Evolutionary conservation across 2,329 filamentous ascomycete species (phyloP), one percentile per base, ranked within the genome.

Genomic region (Penicillium sp.): DNA sequence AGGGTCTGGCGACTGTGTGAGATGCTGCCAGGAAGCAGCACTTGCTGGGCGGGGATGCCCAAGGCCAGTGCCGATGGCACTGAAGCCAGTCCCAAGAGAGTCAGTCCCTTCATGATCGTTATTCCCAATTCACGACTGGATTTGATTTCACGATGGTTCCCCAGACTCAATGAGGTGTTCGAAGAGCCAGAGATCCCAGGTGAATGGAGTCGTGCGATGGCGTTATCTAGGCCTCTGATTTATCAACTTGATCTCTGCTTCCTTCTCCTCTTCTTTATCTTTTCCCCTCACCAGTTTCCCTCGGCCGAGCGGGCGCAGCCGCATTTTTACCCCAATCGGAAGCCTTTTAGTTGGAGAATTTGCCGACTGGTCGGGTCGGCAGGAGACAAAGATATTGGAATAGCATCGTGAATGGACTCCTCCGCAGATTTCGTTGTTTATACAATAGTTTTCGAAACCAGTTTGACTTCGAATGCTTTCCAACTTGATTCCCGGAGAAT

Each of bases 21-120:
- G 42, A 56, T 37, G 40, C 33, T 43, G 19, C 43, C 55, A 38
- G 65, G 49, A 53, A 71, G 65, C 57, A 73, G 56, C 43, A 62
- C 61, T 57, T 73, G 71, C 42, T 66, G 65, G 38, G 63, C 53
- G 35, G 72, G 70, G 55, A 73, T 70, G 52, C 65, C 68, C 52
- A 73, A 59, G 3, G 67, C 68, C 35, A 69, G 51, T 33, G 62
- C 58, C 4, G 66, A 63, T 55, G 66, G 68, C 63, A 65, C 45
- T 22, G 51, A 53, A 1, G 58, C 66, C 61, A 67, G 58, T 45
- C 64, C 53, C 19, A 69, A 53, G 5, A 69, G 60, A 25, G 61
- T 38, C 19, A 64, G 40, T 7, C 57, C 37, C 52, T 65, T 68
- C 67, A 69, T 69, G 22, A 13, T 64, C 30, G 25, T 22, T 22